These are phyloP conservation scores for Thielaviopsis ethacetica DNA, from an alignment of 2,329 filamentous ascomycete genomes.

Conservation along the genomic window DNA sequence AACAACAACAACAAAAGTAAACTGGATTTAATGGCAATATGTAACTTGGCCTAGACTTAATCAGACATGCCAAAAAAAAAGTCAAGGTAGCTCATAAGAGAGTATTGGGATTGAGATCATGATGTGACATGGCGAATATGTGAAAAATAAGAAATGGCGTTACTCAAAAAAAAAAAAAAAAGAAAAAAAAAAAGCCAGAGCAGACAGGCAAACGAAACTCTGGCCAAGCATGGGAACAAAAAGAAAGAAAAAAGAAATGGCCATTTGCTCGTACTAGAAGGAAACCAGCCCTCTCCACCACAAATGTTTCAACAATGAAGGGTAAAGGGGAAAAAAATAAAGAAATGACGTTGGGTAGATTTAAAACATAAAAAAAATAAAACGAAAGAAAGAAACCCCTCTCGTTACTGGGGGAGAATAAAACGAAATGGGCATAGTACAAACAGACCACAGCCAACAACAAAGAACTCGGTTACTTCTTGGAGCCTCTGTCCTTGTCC, in stretches of 20 bases:
- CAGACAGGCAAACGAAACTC: not conserved
- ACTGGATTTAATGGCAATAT: no score
- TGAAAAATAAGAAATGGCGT: not conserved
- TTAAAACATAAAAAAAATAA: not conserved
- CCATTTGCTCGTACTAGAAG: no score
- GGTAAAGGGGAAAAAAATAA: not conserved
- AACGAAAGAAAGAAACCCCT: not conserved
- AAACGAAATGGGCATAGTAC: not conserved
- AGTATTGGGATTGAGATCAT: no score
- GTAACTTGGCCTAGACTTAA: no score
- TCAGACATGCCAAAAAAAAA: no score
- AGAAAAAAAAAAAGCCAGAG: not conserved
- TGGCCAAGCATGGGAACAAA: not conserved
- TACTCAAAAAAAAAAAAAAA: not conserved
- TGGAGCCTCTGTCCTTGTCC: not conserved
- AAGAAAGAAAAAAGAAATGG: not conserved
- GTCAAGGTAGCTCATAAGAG: no score
- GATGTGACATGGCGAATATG: no score
- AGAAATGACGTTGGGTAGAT: not conserved
- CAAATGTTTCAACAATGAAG: not conserved
- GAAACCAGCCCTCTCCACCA: not conserved
- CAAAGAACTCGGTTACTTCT: not conserved
- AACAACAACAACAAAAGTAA: no score
- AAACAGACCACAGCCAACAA: not conserved
- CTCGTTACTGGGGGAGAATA: not conserved